Percentiles rank a stretch among this genome's conserved stretches.
These are phyloP conservation scores for Saraca asoca DNA, from an alignment of 331 rosid species.

Conservation along the genomic window DNA sequence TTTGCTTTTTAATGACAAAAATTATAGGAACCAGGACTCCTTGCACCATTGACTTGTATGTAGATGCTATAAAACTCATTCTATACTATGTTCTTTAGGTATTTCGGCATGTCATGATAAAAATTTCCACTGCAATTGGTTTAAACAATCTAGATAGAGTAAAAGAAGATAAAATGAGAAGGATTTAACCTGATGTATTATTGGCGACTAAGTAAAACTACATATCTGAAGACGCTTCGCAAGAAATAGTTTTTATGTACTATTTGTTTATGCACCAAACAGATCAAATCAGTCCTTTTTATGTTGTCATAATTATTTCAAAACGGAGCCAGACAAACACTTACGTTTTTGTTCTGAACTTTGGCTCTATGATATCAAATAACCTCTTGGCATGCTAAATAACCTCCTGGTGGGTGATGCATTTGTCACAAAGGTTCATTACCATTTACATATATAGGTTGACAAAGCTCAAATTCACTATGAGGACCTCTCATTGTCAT, in stretches of 20 bases:
- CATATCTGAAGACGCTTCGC: not conserved
- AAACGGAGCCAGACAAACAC: conserved; percentile 1
- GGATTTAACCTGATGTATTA: too few species aligned
- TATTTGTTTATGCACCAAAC: not conserved
- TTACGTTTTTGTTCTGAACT: not conserved
- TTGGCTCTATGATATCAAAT: too few species aligned
- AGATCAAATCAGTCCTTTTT: conserved; percentile 5
- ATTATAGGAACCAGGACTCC: not conserved
- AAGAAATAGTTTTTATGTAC: conserved; percentile 3
- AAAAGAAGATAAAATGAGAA: too few species aligned
- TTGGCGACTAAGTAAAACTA: too few species aligned
- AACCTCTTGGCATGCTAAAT: too few species aligned
- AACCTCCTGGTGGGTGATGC: too few species aligned
- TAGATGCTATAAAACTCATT: not conserved
- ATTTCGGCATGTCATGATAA: conserved; percentile 13
- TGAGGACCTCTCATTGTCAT: conserved; percentile 70
- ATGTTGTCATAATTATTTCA: not conserved
- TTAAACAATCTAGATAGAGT: too few species aligned
- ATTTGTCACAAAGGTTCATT: not conserved
- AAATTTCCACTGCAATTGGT: not conserved
- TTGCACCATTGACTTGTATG: conserved; percentile 9
- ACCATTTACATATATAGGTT: conserved; percentile 51
- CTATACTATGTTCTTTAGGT: conserved; percentile 1
- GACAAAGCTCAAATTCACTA: conserved; percentile 66
- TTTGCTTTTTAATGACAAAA: too few species aligned